These are phyloP conservation scores for Trypanosoma conorhini DNA, from an alignment of 208 protist species.

Conservation along the genomic window DNA sequence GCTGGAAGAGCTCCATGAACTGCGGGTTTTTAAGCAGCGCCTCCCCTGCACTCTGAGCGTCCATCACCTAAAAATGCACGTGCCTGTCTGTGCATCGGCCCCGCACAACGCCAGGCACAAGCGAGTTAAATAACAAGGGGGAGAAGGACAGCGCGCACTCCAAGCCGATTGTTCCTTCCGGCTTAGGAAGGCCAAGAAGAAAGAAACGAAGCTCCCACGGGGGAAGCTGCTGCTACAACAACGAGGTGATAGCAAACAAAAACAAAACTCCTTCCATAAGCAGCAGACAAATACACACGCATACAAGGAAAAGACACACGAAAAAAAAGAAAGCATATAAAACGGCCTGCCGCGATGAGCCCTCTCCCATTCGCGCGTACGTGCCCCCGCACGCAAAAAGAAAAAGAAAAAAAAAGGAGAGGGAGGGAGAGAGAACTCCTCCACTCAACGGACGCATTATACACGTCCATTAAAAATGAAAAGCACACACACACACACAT, in stretches of 20 bases:
- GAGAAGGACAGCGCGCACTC: no score
- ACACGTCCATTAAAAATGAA: background rate
- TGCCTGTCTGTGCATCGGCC: background rate
- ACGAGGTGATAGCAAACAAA: background rate
- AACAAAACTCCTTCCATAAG: background rate
- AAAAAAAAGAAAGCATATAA: constrained; percentile 14
- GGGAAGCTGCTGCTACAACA: no score
- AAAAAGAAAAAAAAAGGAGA: no score
- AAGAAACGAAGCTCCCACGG: background rate
- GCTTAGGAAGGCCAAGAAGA: background rate
- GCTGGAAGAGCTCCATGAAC: constrained; percentile 84
- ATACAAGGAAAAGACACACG: constrained; percentile 21
- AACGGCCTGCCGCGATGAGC: background rate
- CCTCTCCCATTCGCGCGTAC: no score
- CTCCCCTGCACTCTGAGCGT: constrained; percentile 37
- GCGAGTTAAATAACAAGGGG: constrained; percentile 6
- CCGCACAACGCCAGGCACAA: background rate
- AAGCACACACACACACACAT: background rate
- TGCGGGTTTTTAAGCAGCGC: constrained; percentile 72
- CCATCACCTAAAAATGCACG: constrained; percentile 15
- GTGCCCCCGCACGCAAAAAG: background rate
- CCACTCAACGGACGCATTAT: background rate
- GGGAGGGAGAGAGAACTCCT: no score
- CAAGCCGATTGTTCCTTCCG: no score
- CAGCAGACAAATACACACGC: background rate